A percentile compares a stretch with the other conserved stretches of the same genome.
Conservation (phyloP, 192 early-diverging fungal species). For the Coemansia sp. region DNA sequence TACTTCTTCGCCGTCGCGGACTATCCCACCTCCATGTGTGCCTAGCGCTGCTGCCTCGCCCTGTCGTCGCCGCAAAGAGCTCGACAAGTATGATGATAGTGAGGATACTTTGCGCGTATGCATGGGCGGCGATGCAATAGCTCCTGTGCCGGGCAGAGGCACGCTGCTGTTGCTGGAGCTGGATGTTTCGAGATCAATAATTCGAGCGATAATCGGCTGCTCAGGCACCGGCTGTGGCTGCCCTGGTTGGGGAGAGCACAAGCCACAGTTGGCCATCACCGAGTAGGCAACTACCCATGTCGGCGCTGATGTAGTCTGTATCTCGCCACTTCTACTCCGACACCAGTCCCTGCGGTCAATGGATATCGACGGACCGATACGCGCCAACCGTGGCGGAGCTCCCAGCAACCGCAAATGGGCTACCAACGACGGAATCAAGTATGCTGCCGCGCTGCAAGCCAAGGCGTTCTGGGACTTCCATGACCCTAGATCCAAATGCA, state of each 20-base stretch:
- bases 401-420: constrained; percentile 46
- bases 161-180: neutral
- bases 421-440: constrained; percentile 52
- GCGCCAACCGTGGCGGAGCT: constrained; percentile 45
- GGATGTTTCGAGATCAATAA: constrained; percentile 21
- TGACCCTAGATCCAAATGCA: constrained; percentile 50
- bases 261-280: constrained; percentile 16
- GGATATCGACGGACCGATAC: constrained; percentile 34
- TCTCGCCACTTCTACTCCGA: neutral
- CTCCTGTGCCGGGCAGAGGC: neutral
- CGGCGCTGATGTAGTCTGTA: neutral
- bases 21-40: constrained; percentile 49
- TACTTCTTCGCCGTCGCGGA: constrained; percentile 51
- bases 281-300: constrained; percentile 27
- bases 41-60: constrained; percentile 28
- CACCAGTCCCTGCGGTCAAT: constrained; percentile 47
- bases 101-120: constrained; percentile 39
- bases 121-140: neutral
- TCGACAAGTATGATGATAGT: constrained; percentile 41
- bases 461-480: constrained; percentile 42
- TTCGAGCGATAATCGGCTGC: constrained; percentile 28
- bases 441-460: constrained; percentile 40
- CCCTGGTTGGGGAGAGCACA: neutral
- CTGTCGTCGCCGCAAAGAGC: constrained; percentile 41
- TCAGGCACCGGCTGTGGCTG: constrained; percentile 1